Base-by-base conservation (phyloP, 768 basidiomycete genomes). In the Hydnomerulius pinastri region DNA sequence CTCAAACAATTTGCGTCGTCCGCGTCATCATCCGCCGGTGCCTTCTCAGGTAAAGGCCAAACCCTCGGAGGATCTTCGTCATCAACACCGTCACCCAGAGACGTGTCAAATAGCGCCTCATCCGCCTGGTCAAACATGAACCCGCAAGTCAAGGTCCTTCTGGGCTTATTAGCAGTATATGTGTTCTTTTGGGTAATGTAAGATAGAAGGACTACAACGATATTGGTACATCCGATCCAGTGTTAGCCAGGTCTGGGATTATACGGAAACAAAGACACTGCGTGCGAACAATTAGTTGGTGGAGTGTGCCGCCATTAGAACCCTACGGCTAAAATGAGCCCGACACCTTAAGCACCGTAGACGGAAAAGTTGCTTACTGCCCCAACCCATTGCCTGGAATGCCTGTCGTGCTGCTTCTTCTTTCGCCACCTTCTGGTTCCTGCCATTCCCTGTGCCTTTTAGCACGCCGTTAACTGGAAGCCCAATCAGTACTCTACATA, bases 21-120 rank as follows among this genome's bases (percentile, higher is more conserved):
- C n/a, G n/a, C n/a, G 24, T 69, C 77, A 7, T 62, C 73, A 2
- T 50, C 71, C 20, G 47, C 70, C 2, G 61, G 71, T 32, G 73
- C 80, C 35, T 93, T 93, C 64, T 64, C 80, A 20, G 91, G 91
- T 4, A 77, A 78, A 61, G 91, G 91, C 20, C 83, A 85, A 8
- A 90, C 85, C 6, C 74, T 93, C 1, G 86, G 84, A 18, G 82
- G 81, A 23, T 56, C 70, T 1, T 52, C 73, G 12, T 65, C 73
- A 12, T 57, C 76, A 23, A 66, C 72, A 15, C 59, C 70, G 7
- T 57, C 70, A 17, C 70, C 76, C 43, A 55, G 58, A 20, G 61
- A 71, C 42, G 55, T 71, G 23, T 51, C 69, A 18, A 67, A 69
- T 35, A 70, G 67, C 4, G 68, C 71, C 1, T 57, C 65, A 4